Percentiles rank a stretch among this genome's conserved stretches.
phyloP scores from a whole-genome alignment of 306 rosid genomes.

The Pterocarpus macrocarpus region DNA sequence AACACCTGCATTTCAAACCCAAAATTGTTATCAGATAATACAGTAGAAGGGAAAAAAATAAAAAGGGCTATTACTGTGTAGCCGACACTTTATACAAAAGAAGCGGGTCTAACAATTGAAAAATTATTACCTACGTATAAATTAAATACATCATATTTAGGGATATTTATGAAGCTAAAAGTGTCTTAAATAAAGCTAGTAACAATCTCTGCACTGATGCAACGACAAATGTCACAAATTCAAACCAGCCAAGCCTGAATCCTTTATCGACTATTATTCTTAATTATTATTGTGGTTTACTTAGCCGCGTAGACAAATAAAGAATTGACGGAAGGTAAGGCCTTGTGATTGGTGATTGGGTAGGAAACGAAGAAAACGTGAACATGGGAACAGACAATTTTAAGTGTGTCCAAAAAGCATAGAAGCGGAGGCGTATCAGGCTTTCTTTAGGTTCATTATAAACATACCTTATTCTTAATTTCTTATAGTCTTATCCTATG shows the following conservation, averaged over 20 bases:
- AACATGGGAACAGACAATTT: constrained; percentile 30
- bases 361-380: constrained; percentile 30
- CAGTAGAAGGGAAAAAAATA: not conserved
- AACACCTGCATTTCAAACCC: not conserved
- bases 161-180: too few species aligned
- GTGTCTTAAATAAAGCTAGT: too few species aligned
- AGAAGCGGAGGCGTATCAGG: not conserved
- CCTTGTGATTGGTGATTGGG: constrained; percentile 38
- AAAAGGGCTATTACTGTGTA: not conserved
- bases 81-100: too few species aligned
- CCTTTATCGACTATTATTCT: not conserved
- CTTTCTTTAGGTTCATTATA: not conserved
- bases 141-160: too few species aligned
- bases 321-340: not conserved
- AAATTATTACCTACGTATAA: too few species aligned
- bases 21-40: not conserved
- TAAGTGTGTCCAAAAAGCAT: not conserved
- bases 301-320: not conserved
- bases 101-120: too few species aligned
- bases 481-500: too few species aligned
- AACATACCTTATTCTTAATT: too few species aligned
- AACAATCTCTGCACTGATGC: too few species aligned
- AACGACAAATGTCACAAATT: constrained; percentile 4
- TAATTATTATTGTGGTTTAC: not conserved
- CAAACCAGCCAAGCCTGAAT: not conserved